These are phyloP conservation scores for Starmerella bombicola DNA, from an alignment of 805 yeast genomes.

Conservation along the genomic window DNA sequence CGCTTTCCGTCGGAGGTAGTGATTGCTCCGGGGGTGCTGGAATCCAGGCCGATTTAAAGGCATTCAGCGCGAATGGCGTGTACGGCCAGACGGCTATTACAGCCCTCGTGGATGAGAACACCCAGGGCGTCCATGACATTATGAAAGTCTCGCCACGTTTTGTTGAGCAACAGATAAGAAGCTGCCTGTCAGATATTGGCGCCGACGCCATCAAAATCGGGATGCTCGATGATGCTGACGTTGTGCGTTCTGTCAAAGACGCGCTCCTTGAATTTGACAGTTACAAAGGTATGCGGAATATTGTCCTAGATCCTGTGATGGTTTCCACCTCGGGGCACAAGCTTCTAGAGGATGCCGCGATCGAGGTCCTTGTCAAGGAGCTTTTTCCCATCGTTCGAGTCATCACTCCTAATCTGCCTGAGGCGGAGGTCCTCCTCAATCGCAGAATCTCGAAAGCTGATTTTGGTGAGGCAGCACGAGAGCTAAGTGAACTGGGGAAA, in stretches of 20 bases:
- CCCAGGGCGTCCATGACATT: conserved; percentile 26
- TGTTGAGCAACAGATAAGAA: conserved; percentile 39
- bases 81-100: conserved; percentile 68
- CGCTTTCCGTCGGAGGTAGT: conserved; percentile 39
- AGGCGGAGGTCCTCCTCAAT: conserved; percentile 35
- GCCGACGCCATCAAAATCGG: conserved; percentile 69
- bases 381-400: conserved; percentile 45
- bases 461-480: conserved; percentile 16
- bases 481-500: conserved; percentile 21
- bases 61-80: conserved; percentile 61
- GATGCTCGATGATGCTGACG: conserved; percentile 45
- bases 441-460: conserved; percentile 8
- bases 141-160: conserved; percentile 25
- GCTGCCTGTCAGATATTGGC: conserved; percentile 48
- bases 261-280: conserved; percentile 8
- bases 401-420: conserved; percentile 65
- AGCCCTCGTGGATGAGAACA: conserved; percentile 72
- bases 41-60: conserved; percentile 75
- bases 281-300: conserved; percentile 6
- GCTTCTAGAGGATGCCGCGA: conserved; percentile 39
- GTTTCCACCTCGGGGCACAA: conserved; percentile 65
- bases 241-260: conserved; percentile 37
- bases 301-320: conserved; percentile 69
- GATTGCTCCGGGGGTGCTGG: conserved; percentile 90
- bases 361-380: conserved; percentile 33